These are phyloP conservation scores for Chalciporus chontae DNA, from an alignment of 768 basidiomycete genomes.

Conservation along the genomic window DNA sequence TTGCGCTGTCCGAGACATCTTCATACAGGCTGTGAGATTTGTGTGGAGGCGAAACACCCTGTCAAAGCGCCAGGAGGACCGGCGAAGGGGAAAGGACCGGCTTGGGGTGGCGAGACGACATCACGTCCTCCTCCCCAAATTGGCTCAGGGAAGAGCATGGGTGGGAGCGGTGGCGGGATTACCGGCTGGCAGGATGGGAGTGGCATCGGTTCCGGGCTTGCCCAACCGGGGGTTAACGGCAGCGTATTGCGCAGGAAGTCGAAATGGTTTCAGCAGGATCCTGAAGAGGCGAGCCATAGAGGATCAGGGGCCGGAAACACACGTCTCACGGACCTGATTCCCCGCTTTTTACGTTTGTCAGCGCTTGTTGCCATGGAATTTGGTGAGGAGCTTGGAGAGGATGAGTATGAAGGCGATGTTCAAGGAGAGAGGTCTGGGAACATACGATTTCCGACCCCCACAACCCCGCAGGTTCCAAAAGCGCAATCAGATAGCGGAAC, in stretches of 20 bases:
- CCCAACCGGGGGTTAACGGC: slow-evolving; percentile 52
- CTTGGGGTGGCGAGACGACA: slow-evolving; percentile 26
- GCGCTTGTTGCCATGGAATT: slow-evolving; percentile 78
- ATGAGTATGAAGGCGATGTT: slow-evolving; percentile 39
- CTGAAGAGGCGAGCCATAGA: slow-evolving; percentile 21
- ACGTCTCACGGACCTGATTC: slow-evolving; percentile 61
- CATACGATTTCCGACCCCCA: slow-evolving; percentile 8
- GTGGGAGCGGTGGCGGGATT: slow-evolving; percentile 45
- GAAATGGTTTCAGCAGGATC: slow-evolving; percentile 25
- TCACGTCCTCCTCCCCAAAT: slow-evolving; percentile 19
- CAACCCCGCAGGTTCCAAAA: slow-evolving; percentile 17
- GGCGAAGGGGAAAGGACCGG: slow-evolving; percentile 17
- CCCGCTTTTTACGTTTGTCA: slow-evolving; percentile 71
- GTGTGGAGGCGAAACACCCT: slow-evolving; percentile 55
- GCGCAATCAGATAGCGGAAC: slow-evolving; percentile 38
- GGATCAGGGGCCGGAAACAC: slow-evolving; percentile 53
- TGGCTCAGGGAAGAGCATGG: slow-evolving; percentile 21
- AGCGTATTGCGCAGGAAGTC: slow-evolving; percentile 54
- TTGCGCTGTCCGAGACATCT: slow-evolving; percentile 73
- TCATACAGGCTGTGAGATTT: slow-evolving; percentile 71
- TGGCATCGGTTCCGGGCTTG: slow-evolving; percentile 69
- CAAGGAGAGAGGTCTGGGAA: slow-evolving; percentile 24
- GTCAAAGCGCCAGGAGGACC: slow-evolving; percentile 26
- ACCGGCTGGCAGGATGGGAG: slow-evolving; percentile 74
- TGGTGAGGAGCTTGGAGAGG: slow-evolving; percentile 63